phyloP scores from a whole-genome alignment of 2,329 filamentous ascomycete species.

The Neobulgaria alba region DNA sequence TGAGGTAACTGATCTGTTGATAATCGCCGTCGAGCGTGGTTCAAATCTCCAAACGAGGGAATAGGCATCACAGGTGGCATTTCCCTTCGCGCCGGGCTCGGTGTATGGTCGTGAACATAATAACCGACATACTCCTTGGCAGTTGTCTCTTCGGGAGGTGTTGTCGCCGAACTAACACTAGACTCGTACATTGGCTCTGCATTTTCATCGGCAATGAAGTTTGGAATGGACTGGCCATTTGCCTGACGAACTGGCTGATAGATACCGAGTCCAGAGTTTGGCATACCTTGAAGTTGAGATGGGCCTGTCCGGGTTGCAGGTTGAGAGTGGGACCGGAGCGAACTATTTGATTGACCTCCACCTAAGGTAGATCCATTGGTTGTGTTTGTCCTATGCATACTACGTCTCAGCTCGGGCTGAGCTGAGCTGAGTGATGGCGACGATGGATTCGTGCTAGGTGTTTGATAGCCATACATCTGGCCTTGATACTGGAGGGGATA shows the following conservation, averaged over 20 bases:
- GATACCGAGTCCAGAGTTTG: constrained; percentile 29
- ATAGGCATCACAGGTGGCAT: constrained; percentile 18
- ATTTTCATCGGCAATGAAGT: constrained; percentile 46
- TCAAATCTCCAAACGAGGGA: constrained; percentile 27
- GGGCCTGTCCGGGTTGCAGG: constrained; percentile 40
- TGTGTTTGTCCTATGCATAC: constrained; percentile 45
- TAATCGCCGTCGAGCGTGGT: constrained; percentile 19
- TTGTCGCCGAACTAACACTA: constrained; percentile 10
- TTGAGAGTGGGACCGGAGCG: constrained; percentile 59
- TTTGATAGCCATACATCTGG: constrained; percentile 40
- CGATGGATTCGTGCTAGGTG: constrained; percentile 46
- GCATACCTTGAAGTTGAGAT: constrained; percentile 31
- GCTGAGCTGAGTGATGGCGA: constrained; percentile 40
- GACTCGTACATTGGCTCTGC: constrained; percentile 15
- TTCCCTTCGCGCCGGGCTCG: constrained; percentile 16
- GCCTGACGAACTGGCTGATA: constrained; percentile 24
- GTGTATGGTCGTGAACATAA: constrained; percentile 24
- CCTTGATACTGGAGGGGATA: constrained; percentile 37
- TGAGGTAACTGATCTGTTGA: constrained; percentile 29
- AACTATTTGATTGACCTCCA: constrained; percentile 40
- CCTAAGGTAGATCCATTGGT: constrained; percentile 39
- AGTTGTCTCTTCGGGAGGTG: constrained; percentile 21
- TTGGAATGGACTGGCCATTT: constrained; percentile 45
- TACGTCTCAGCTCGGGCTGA: constrained; percentile 46
- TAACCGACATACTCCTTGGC: constrained; percentile 30